Percentiles rank a stretch among this genome's conserved stretches.
Evolutionary conservation across 352 stramenopile genomes (phyloP).

Genomic region (Albugo laibachii): DNA sequence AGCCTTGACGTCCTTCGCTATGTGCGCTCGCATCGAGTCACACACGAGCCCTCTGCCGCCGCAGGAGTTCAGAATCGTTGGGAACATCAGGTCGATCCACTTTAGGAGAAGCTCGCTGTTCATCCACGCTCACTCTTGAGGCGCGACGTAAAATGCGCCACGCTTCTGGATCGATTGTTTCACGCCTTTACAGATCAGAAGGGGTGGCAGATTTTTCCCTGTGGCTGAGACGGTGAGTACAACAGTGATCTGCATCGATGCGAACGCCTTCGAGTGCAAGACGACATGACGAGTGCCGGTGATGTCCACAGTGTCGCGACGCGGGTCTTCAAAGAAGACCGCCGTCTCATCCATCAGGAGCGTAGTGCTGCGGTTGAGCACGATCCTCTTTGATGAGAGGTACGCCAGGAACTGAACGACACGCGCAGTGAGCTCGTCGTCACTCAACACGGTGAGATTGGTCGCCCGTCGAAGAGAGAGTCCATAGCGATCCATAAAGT

Average conservation of each 20-base stretch:
- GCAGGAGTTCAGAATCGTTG: neutral
- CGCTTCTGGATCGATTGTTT: no score
- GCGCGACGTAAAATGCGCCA: slow-evolving; percentile 2
- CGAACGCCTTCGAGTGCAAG: neutral
- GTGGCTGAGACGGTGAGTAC: neutral
- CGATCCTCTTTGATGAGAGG: no score
- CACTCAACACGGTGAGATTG: no score
- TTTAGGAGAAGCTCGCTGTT: slow-evolving; percentile 1
- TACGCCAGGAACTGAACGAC: no score
- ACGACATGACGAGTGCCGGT: neutral
- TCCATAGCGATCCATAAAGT: no score
- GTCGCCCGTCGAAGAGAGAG: no score
- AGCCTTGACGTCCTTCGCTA: slow-evolving; percentile 7
- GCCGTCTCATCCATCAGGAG: no score
- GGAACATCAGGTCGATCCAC: slow-evolving; percentile 5
- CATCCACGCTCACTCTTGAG: slow-evolving; percentile 2
- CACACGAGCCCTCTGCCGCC: neutral
- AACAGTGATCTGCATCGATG: neutral
- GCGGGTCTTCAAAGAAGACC: neutral
- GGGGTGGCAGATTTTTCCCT: no score
- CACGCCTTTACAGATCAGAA: no score
- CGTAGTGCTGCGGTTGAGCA: no score
- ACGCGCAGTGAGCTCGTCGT: no score
- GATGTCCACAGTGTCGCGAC: neutral
- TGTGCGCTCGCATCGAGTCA: slow-evolving; percentile 10